Conservation (phyloP, 1,284 basidiomycete species). For the Papiliotrema laurentii region DNA sequence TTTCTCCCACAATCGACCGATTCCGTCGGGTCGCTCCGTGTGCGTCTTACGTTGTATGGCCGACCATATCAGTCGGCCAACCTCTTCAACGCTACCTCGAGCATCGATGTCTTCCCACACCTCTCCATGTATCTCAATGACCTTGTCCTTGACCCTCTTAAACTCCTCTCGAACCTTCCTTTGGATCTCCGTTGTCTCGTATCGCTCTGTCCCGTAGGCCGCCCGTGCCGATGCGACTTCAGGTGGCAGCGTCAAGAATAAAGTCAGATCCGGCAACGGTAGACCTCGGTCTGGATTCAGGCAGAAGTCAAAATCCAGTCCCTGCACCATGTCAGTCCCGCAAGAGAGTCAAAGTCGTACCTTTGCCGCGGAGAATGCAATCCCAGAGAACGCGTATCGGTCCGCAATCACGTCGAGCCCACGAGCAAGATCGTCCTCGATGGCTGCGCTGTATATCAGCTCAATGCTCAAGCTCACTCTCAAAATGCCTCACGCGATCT, state of each 20-base stretch:
- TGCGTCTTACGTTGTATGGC: neutral
- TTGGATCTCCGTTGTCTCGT: slow-evolving; percentile 76
- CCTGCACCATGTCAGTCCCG: slow-evolving; percentile 33
- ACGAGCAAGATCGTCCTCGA: slow-evolving; percentile 57
- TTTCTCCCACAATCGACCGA: slow-evolving; percentile 1
- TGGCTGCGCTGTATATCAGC: slow-evolving; percentile 55
- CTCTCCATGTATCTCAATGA: slow-evolving; percentile 32
- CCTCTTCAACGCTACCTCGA: slow-evolving; percentile 56
- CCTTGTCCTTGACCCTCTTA: slow-evolving; percentile 55
- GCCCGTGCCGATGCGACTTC: slow-evolving; percentile 67
- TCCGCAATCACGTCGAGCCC: slow-evolving; percentile 83
- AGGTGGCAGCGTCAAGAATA: slow-evolving; percentile 81
- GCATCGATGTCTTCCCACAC: slow-evolving; percentile 67
- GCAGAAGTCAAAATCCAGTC: slow-evolving; percentile 68
- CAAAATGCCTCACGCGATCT: slow-evolving; percentile 65
- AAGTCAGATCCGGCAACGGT: slow-evolving; percentile 78
- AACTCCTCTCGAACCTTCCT: slow-evolving; percentile 63
- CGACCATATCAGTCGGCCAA: slow-evolving; percentile 59
- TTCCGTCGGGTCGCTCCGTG: neutral
- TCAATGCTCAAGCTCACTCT: neutral
- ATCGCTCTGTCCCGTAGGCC: slow-evolving; percentile 85
- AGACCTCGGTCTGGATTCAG: slow-evolving; percentile 76
- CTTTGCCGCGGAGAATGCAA: slow-evolving; percentile 89
- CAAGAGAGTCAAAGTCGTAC: slow-evolving; percentile 47
- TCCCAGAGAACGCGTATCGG: slow-evolving; percentile 94